Evolutionary conservation across 73 alveolate species (phyloP).

Genomic region (Uronychia binucleata): DNA sequence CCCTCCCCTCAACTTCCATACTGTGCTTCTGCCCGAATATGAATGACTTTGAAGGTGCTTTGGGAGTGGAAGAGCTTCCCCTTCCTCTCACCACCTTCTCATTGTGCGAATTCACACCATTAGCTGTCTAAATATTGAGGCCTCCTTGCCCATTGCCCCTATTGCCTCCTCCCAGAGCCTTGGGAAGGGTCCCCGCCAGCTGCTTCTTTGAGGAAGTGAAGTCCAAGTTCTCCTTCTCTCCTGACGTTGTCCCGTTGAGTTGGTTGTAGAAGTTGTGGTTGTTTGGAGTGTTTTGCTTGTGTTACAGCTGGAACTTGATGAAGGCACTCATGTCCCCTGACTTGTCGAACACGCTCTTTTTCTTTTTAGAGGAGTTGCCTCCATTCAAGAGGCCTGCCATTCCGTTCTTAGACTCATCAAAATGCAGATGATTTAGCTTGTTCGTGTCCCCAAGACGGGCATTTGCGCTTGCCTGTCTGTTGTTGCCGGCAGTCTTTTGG

Average conservation of each 20-base stretch:
- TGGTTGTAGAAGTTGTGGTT: no score
- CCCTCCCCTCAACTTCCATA: not conserved
- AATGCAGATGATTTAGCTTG: not conserved
- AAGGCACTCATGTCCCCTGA: not conserved
- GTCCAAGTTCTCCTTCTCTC: no score
- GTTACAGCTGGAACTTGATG: no score
- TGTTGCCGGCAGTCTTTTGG: not conserved
- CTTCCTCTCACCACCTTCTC: not conserved
- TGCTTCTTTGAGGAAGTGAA: no score
- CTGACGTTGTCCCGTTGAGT: no score
- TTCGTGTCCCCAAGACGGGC: not conserved
- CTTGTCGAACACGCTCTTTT: not conserved
- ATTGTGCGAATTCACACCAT: not conserved
- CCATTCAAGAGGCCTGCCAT: no score
- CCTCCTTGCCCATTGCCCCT: no score
- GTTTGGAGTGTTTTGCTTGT: no score
- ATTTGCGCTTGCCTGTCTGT: not conserved
- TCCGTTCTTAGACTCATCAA: no score
- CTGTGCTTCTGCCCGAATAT: not conserved
- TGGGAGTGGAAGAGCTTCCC: not conserved
- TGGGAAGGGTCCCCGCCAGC: no score
- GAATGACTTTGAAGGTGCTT: not conserved
- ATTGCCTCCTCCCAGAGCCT: no score
- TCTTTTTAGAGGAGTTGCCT: no score
- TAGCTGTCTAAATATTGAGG: not conserved